These are phyloP conservation scores for Clonostachys rhizophaga DNA, from an alignment of 2,329 filamentous ascomycete species.

Conservation along the genomic window DNA sequence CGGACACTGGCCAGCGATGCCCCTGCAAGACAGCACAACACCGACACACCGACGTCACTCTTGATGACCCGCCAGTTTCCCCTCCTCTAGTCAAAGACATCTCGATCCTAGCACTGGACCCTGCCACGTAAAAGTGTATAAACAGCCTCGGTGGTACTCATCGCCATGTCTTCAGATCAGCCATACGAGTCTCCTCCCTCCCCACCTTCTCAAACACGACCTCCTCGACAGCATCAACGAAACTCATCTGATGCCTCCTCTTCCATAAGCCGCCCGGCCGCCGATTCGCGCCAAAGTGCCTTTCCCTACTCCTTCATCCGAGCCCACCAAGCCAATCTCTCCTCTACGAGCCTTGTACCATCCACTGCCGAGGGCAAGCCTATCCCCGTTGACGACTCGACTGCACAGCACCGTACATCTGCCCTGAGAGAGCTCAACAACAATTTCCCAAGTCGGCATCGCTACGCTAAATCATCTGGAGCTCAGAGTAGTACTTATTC, in stretches of 20 bases:
- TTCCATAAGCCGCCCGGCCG: constrained; percentile 11
- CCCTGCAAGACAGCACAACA: constrained; percentile 1
- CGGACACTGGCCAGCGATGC: neutral
- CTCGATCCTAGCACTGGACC: neutral
- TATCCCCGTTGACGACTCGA: constrained; percentile 51
- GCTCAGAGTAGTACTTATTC: constrained; percentile 56
- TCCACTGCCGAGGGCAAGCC: constrained; percentile 52
- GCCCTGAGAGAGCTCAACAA: constrained; percentile 56
- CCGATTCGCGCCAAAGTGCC: constrained; percentile 24
- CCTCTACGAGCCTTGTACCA: constrained; percentile 47
- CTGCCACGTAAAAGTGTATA: neutral
- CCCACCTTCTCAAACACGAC: constrained; percentile 1
- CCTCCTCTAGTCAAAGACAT: neutral
- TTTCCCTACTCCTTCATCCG: constrained; percentile 44
- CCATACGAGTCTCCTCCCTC: neutral
- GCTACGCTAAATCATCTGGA: constrained; percentile 50
- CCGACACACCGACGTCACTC: neutral
- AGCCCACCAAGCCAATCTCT: constrained; percentile 41
- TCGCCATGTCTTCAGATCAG: neutral
- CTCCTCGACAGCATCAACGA: constrained; percentile 12
- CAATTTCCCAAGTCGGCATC: constrained; percentile 51
- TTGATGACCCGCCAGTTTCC: neutral
- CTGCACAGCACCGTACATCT: constrained; percentile 51
- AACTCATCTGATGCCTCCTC: constrained; percentile 12
- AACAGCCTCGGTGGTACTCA: neutral